phyloP scores from a whole-genome alignment of 2,329 filamentous ascomycete genomes.

The Diaporthe longicolla region DNA sequence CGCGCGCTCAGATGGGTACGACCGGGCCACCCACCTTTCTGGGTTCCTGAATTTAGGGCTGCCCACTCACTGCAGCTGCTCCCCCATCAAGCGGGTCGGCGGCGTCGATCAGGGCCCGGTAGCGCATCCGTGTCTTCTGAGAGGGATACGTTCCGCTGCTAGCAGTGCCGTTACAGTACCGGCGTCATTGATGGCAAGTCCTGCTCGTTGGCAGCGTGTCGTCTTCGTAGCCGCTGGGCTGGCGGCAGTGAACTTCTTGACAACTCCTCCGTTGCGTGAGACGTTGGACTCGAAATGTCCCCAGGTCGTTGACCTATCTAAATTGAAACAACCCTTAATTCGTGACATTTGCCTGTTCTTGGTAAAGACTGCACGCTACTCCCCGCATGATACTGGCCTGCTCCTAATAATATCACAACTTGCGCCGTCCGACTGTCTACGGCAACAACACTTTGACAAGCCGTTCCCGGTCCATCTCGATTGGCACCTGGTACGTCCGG shows the following conservation, averaged over 20 bases:
- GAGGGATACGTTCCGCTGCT: background rate
- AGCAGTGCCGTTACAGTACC: background rate
- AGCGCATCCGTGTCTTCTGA: slow-evolving; percentile 8
- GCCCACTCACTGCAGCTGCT: slow-evolving; percentile 15
- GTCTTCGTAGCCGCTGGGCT: background rate
- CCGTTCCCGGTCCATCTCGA: slow-evolving; percentile 1
- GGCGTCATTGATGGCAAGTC: background rate
- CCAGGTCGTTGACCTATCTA: background rate
- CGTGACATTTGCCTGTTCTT: slow-evolving; percentile 16
- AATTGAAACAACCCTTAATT: slow-evolving; percentile 22
- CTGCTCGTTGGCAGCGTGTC: background rate
- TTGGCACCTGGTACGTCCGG: background rate
- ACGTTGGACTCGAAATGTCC: background rate
- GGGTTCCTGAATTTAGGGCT: slow-evolving; percentile 43
- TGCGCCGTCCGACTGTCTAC: background rate
- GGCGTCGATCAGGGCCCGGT: slow-evolving; percentile 33
- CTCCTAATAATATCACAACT: slow-evolving; percentile 14
- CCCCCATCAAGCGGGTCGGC: slow-evolving; percentile 37
- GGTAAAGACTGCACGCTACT: slow-evolving; percentile 8
- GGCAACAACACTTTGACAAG: slow-evolving; percentile 9
- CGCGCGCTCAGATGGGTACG: slow-evolving; percentile 1
- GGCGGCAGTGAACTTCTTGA: slow-evolving; percentile 1
- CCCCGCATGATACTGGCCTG: slow-evolving; percentile 25
- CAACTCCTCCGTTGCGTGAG: background rate
- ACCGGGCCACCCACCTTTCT: slow-evolving; percentile 15